Evolutionary conservation across 2,329 filamentous ascomycete genomes (phyloP), one percentile per base, ranked within the genome.

Genomic region (Biscogniauxia marginata): DNA sequence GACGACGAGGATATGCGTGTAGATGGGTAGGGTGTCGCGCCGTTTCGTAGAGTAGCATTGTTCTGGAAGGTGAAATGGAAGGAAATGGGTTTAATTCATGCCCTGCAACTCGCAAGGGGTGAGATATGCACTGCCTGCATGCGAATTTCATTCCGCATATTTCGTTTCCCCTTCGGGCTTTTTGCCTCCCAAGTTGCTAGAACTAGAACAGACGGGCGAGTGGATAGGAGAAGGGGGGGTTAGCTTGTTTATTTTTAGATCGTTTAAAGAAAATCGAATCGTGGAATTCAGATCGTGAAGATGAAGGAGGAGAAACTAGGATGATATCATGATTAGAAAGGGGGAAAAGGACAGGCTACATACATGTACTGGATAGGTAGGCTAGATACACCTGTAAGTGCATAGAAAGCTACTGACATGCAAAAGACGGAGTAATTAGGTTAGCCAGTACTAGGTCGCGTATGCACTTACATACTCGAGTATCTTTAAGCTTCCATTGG

Each of bases 1-100:
- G 43, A 49, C 39, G 57, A 55, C 54, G 52, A 44, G 30, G 46
- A 46, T 53, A 20, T 16, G 23, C 8, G 23, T 18, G 22, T 23
- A 47, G 61, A 59, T 50, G 54, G 53, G 22, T 23, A 44, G 43
- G 50, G 50, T 52, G 46, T 19, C 7, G 25, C 20, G 7, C 7
- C 50, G 34, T 46, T 47, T 57, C 24, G 18, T 49, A 47, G 25
- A 54, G 55, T 59, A 53, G 60, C 60, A 64, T 50, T 47, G 50
- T 64, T 64, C 62, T 64, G 61, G 62, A 64, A 64, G 61, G 57
- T 57, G 53, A 52, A 46, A 44, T 45, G 13, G 51, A 53, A 53
- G 21, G 45, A 47, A 21, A 30, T 22, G 30, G 39, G 16, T 18
- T 21, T 23, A 30, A 45, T n/a, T 51, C 49, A 51, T 43, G 25